Percentiles rank a stretch among this genome's conserved stretches.
These are phyloP conservation scores for Rhodotorula kratochvilovae DNA, from an alignment of 768 basidiomycete genomes.

Conservation along the genomic window DNA sequence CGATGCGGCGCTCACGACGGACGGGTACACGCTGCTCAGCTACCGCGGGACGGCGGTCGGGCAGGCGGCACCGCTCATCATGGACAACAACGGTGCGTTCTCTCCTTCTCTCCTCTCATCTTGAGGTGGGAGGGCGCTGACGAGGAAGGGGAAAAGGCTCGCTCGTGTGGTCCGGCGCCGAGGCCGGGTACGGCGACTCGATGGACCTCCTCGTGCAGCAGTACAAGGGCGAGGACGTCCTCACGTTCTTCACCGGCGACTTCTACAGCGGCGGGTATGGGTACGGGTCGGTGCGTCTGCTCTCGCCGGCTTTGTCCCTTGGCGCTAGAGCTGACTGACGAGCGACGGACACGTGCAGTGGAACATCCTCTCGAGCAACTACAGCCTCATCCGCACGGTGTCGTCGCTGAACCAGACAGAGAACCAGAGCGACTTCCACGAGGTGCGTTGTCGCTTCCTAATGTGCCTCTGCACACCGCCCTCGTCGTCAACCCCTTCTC, in stretches of 20 bases:
- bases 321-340: too few species aligned
- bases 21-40: not conserved
- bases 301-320: not conserved
- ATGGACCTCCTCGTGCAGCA: constrained; percentile 37
- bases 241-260: constrained; percentile 40
- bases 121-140: not conserved
- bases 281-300: constrained; percentile 8
- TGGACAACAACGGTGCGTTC: constrained; percentile 14
- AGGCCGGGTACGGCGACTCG: constrained; percentile 34
- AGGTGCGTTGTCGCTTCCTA: not conserved
- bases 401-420: not conserved
- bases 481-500: too few species aligned
- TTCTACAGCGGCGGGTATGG: constrained; percentile 39
- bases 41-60: constrained; percentile 10
- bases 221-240: constrained; percentile 39
- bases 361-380: not conserved
- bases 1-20: not conserved
- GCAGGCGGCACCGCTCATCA: constrained; percentile 12
- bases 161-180: constrained; percentile 11
- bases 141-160: too few species aligned
- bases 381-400: not conserved
- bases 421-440: not conserved
- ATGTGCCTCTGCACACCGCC: too few species aligned
- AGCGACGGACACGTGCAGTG: not conserved
- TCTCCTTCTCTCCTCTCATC: too few species aligned